phyloP scores from a whole-genome alignment of 148 eudicot genomes.

The Vaccinium vitisidaea region DNA sequence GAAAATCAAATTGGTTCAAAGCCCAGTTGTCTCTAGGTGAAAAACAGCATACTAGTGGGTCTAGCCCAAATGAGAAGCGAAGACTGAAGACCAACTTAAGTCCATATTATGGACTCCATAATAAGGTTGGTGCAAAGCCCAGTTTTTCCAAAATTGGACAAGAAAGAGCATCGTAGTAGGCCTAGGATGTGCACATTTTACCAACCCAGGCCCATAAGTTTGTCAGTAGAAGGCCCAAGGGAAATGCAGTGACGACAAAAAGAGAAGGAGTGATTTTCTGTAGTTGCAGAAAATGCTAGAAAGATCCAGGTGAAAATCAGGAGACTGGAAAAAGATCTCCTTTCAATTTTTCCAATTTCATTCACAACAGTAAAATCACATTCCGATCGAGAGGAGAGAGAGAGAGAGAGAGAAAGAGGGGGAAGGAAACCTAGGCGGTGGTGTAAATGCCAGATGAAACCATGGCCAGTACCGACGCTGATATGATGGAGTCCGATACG shows the following conservation, averaged over 20 bases:
- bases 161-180: no score
- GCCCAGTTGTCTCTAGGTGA: no score
- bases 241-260: neutral
- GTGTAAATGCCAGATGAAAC: conserved; percentile 17
- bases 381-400: neutral
- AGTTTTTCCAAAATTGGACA: no score
- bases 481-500: conserved; percentile 53
- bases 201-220: neutral
- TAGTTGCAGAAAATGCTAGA: conserved; percentile 8
- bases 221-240: neutral
- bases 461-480: conserved; percentile 40
- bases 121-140: no score
- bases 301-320: neutral
- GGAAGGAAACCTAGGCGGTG: conserved; percentile 17
- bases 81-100: no score
- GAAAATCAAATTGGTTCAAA: no score
- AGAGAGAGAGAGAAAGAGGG: neutral
- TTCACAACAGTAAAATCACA: neutral
- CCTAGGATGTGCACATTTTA: no score
- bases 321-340: no score
- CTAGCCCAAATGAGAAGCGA: neutral
- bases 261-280: neutral
- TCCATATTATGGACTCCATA: no score
- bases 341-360: neutral
- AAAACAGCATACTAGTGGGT: no score